phyloP scores from a whole-genome alignment of 1,284 basidiomycete genomes.

The Apiotrichum porosum region DNA sequence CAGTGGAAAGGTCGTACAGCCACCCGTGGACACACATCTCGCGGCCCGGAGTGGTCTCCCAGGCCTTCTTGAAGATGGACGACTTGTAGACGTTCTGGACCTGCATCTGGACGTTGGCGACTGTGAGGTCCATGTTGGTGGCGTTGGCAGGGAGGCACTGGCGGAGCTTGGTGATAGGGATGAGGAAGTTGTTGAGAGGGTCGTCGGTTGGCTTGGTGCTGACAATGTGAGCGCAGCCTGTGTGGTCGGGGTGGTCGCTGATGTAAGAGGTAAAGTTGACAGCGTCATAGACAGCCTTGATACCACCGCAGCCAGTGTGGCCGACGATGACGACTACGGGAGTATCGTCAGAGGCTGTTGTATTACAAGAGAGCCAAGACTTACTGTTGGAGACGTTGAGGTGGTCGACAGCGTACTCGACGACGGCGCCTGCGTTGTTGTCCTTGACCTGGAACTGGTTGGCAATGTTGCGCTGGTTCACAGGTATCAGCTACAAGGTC shows the following conservation, averaged over 20 bases:
- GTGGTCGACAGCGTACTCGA: conserved; percentile 72
- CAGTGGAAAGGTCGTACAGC: conserved; percentile 70
- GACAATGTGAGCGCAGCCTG: conserved; percentile 72
- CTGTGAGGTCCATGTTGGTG: conserved; percentile 59
- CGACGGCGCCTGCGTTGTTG: conserved; percentile 67
- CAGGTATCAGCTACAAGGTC: too few species aligned
- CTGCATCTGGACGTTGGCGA: conserved; percentile 70
- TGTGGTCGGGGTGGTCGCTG: conserved; percentile 58
- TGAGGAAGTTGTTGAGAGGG: conserved; percentile 64
- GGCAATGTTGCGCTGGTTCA: conserved; percentile 23
- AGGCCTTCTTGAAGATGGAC: conserved; percentile 60
- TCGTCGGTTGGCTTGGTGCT: conserved; percentile 56
- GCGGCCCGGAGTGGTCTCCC: conserved; percentile 63
- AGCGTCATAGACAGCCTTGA: conserved; percentile 57
- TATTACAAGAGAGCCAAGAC: too few species aligned
- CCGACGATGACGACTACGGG: conserved; percentile 70
- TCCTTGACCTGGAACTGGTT: conserved; percentile 69
- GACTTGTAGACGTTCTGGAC: conserved; percentile 62
- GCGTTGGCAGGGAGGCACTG: conserved; percentile 52
- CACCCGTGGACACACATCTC: conserved; percentile 71
- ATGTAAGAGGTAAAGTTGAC: too few species aligned
- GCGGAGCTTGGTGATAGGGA: conserved; percentile 61
- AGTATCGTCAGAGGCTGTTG: too few species aligned
- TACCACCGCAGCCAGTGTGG: conserved; percentile 74
- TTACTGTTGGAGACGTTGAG: conserved; percentile 77